Evolutionary conservation across 208 protist species (phyloP).

Genomic region (Leishmania aethiopica): DNA sequence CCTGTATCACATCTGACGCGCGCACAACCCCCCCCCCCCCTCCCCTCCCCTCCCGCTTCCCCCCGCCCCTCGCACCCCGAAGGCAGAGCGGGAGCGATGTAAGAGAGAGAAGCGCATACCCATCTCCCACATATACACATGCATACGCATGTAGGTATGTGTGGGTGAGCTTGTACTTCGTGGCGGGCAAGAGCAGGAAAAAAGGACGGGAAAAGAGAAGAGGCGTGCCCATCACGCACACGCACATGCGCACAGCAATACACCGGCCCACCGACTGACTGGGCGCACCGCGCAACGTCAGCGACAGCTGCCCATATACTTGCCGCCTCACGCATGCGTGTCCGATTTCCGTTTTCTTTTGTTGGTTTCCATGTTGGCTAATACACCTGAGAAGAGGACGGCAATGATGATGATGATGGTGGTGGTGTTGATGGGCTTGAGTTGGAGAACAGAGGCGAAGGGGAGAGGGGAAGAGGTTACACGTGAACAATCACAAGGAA

Average conservation of each 20-base stretch:
- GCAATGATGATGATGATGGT: too few relatives aligned
- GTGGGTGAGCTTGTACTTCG: not conserved
- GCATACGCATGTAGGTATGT: not conserved
- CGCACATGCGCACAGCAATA: not conserved
- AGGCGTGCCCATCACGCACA: not conserved
- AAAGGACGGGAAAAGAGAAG: not conserved
- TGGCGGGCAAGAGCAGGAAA: not conserved
- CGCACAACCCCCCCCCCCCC: too few relatives aligned
- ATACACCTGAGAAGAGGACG: not conserved
- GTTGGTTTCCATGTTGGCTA: not conserved
- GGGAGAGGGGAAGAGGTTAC: not conserved
- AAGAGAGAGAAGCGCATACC: not conserved
- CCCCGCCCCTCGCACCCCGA: not conserved
- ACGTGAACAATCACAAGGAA: not conserved
- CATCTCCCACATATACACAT: not conserved
- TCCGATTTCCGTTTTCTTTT: not conserved
- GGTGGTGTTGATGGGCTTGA: too few relatives aligned
- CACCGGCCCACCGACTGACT: not conserved
- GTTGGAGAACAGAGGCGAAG: not conserved
- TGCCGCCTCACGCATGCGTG: too few relatives aligned
- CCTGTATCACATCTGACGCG: too few relatives aligned
- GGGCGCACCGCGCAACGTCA: not conserved
- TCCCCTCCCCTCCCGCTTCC: too few relatives aligned
- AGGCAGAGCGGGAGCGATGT: not conserved
- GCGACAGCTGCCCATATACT: not conserved